Percentiles rank a stretch among this genome's conserved stretches.
These are phyloP conservation scores for Citrus inodora DNA, from an alignment of 345 rosid genomes.

Conservation along the genomic window DNA sequence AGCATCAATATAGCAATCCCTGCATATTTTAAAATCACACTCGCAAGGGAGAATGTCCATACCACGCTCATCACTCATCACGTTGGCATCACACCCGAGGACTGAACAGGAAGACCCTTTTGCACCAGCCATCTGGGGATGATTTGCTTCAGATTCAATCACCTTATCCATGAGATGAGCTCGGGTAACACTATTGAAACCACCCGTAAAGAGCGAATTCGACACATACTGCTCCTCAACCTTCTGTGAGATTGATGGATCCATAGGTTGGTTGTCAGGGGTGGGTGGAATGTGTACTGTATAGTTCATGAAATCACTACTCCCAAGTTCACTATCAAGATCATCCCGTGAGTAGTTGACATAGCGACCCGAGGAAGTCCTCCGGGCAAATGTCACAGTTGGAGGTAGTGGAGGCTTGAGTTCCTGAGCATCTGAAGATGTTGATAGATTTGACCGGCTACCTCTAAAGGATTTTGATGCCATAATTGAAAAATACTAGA, in stretches of 20 bases:
- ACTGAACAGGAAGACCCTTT: constrained; percentile 90
- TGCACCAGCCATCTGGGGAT: constrained; percentile 98
- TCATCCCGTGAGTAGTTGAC: constrained; percentile 90
- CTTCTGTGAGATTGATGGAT: constrained; percentile 84
- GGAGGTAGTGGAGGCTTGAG: constrained; percentile 61
- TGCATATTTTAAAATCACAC: constrained; percentile 92
- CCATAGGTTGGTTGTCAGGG: constrained; percentile 96
- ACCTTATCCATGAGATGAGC: constrained; percentile 99
- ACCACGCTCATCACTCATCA: constrained; percentile 93
- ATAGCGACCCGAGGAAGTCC: constrained; percentile 87
- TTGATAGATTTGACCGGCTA: constrained; percentile 59
- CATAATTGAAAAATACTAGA: constrained; percentile 35
- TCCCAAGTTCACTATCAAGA: constrained; percentile 86
- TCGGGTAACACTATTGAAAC: constrained; percentile 77
- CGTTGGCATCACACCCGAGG: constrained; percentile 92
- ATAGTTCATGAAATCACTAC: constrained; percentile 68
- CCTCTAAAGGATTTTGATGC: constrained; percentile 61
- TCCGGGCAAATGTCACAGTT: constrained; percentile 64
- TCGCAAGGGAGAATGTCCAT: constrained; percentile 90
- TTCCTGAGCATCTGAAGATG: constrained; percentile 59
- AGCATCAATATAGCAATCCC: constrained; percentile 90
- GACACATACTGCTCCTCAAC: constrained; percentile 98
- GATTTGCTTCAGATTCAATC: constrained; percentile 80
- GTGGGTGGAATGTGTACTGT: constrained; percentile 94
- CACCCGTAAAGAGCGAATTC: constrained; percentile 89